These are phyloP conservation scores for Daldinia decipiens DNA, from an alignment of 495 filamentous ascomycete genomes.

Conservation along the genomic window DNA sequence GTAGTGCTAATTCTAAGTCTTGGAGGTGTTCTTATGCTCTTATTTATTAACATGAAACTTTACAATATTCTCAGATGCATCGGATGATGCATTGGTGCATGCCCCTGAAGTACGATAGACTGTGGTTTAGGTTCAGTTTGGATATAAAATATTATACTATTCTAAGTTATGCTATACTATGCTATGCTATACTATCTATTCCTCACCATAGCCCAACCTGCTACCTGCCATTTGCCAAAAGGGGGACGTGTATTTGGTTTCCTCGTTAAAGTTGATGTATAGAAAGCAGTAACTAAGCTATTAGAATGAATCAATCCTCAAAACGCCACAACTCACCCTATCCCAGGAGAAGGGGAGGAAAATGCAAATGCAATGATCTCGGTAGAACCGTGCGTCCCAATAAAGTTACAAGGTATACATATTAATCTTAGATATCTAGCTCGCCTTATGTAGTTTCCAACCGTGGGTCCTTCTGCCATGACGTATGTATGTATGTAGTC, in stretches of 20 bases:
- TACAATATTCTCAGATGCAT: background rate
- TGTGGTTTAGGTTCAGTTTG: background rate
- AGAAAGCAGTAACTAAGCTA: background rate
- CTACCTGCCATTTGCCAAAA: background rate
- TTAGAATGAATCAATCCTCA: background rate
- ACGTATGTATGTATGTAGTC: background rate
- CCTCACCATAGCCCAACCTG: background rate
- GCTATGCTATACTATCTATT: too few species aligned
- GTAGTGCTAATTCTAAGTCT: background rate
- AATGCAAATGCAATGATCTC: background rate
- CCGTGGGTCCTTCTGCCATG: background rate
- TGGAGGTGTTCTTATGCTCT: background rate
- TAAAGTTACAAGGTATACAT: slow-evolving; percentile 8
- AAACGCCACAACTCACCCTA: slow-evolving; percentile 7
- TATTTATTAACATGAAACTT: background rate
- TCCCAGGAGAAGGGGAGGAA: background rate
- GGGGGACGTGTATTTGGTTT: background rate
- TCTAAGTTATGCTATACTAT: slow-evolving; percentile 20
- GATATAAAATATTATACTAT: slow-evolving; percentile 7
- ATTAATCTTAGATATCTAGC: background rate
- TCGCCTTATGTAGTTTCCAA: background rate
- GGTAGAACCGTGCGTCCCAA: background rate
- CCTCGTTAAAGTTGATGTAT: background rate
- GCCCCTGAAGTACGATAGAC: background rate
- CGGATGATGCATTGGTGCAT: too few species aligned